Evolutionary conservation across 495 filamentous ascomycete genomes (phyloP).

Genomic region (Amniculicola lignicola): DNA sequence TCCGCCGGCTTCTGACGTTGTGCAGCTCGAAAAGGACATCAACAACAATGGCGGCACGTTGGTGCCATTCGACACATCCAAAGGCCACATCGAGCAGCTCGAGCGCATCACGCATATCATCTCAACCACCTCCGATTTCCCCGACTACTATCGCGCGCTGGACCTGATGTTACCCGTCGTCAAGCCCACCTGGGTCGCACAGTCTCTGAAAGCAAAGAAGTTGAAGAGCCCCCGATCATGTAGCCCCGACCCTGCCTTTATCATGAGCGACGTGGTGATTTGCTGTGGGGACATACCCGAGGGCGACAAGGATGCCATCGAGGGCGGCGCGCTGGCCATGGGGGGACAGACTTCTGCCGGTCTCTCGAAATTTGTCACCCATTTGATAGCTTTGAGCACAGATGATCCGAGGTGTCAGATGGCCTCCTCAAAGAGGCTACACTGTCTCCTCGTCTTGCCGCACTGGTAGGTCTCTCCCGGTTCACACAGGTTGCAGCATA

Average conservation of each 20-base stretch:
- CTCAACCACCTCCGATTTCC: constrained; percentile 81
- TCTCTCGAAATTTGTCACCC: constrained; percentile 71
- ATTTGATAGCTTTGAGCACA: constrained; percentile 79
- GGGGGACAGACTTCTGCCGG: constrained; percentile 74
- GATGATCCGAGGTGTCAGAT: constrained; percentile 69
- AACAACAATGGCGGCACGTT: constrained; percentile 9
- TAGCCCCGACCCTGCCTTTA: constrained; percentile 85
- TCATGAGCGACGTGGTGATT: constrained; percentile 76
- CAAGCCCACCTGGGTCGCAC: constrained; percentile 73
- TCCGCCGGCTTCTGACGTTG: too few relatives aligned
- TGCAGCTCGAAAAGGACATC: constrained; percentile 20
- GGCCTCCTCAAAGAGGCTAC: constrained; percentile 59
- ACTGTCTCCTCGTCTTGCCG: constrained; percentile 82
- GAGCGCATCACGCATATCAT: constrained; percentile 79
- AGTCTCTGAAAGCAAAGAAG: constrained; percentile 63
- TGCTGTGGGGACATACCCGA: constrained; percentile 72
- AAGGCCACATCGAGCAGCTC: constrained; percentile 43
- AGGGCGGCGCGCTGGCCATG: constrained; percentile 83
- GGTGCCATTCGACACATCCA: constrained; percentile 27
- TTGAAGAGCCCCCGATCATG: constrained; percentile 76
- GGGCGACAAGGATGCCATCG: constrained; percentile 89
- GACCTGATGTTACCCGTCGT: constrained; percentile 79
- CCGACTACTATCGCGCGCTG: constrained; percentile 67
- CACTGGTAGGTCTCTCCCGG: constrained; percentile 66
- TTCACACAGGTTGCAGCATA: not conserved